Evolutionary conservation across 768 basidiomycete genomes (phyloP).

Genomic region (Fomitopsis pulvina): DNA sequence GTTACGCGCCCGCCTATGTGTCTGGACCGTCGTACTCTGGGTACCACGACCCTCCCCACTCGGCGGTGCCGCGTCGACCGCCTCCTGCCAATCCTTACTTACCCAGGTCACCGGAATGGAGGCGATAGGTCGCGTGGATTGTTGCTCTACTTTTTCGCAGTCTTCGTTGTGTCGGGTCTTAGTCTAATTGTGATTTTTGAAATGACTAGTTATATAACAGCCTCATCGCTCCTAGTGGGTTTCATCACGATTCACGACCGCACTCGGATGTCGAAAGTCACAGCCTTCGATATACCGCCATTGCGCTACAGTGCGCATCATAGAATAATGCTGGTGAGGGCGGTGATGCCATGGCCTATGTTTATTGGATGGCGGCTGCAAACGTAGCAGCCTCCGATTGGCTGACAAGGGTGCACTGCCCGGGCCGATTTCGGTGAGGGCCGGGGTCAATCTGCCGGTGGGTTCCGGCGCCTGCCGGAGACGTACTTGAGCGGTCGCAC

Average conservation of each 20-base stretch:
- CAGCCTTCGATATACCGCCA: no score
- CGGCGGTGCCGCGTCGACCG: background rate
- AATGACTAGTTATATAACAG: background rate
- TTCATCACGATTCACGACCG: background rate
- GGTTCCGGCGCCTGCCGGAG: constrained; percentile 17
- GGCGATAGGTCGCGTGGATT: background rate
- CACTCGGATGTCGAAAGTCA: no score
- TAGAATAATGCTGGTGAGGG: no score
- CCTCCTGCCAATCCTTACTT: background rate
- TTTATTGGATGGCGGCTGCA: background rate
- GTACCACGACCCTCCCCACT: background rate
- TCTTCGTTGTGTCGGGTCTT: background rate
- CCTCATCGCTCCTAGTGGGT: no score
- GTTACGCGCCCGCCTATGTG: background rate
- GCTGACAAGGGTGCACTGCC: background rate
- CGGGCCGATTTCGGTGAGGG: constrained; percentile 3
- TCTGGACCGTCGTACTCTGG: background rate
- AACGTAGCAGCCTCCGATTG: constrained; percentile 3
- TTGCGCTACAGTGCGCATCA: no score
- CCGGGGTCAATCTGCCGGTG: constrained; percentile 12
- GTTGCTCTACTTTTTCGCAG: background rate
- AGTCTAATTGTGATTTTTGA: background rate
- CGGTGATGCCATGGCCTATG: background rate
- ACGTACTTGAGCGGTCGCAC: constrained; percentile 20
- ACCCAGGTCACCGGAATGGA: background rate